Base-by-base conservation (phyloP, 2,329 filamentous ascomycete species). In the Aspergillus awamori region DNA sequence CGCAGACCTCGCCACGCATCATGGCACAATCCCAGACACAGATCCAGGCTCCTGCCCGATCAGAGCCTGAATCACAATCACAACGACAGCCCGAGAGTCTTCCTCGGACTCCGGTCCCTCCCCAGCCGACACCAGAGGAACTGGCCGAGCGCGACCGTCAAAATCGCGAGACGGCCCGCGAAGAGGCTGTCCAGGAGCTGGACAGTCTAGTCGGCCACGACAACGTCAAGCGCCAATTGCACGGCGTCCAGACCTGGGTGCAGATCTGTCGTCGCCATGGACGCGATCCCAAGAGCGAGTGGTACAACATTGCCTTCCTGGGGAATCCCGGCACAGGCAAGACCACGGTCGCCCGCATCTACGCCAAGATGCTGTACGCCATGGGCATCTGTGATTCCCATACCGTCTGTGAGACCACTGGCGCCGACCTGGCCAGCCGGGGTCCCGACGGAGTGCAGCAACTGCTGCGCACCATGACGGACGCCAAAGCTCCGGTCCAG, bases 251-350 rank as follows among this genome's bases (percentile, higher is more conserved):
- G 45, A 65, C 56, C 17, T 67, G 64, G 60, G 61, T 67, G 38
- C 59, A 65, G 49, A 66, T 67, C 36, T 67, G 65, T 38, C 65
- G 65, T 24, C 61, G 64, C 13, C 65, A 67, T 58, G 65, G 65
- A 4, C 61, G 64, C 11, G 65, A 67, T 22, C 65, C 65, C 7
- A 58, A 62, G 45, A 59, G 58, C n/a, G 65, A 67, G 36, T 66
- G 66, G 63, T 68, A 67, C 53, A 67, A 65, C 26, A 65, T 68
- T 38, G 63, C 58, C 26, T 56, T 66, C n/a, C 56, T 65, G 26
- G 66, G 66, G 4, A 67, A 68, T 51, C 59, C 65, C 4, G 66
- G 66, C 10, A 68, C 63, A 20, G 65, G 65, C 22, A 67, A 67
- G 53, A 65, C 60, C 4, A 65, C 59, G 0, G 59, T 67, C 17